These are phyloP conservation scores for Fusarium sp. DNA, from an alignment of 2,329 filamentous ascomycete species.

Conservation along the genomic window DNA sequence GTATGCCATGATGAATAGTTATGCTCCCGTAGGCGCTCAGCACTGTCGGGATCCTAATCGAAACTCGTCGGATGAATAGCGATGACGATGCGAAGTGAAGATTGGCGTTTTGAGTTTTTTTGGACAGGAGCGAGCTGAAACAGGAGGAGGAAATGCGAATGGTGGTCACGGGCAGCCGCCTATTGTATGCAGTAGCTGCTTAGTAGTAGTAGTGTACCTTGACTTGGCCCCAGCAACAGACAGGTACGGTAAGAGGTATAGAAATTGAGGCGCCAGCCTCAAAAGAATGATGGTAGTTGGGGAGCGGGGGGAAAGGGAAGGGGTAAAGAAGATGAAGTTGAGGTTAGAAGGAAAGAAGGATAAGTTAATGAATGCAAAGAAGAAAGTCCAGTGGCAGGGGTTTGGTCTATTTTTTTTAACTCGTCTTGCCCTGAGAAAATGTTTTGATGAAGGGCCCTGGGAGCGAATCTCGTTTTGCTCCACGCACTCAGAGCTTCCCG, in stretches of 20 bases:
- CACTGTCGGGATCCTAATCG: constrained; percentile 35
- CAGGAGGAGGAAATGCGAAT: constrained; percentile 46
- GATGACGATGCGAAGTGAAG: constrained; percentile 29
- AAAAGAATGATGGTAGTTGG: constrained; percentile 49
- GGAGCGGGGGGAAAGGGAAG: constrained; percentile 28
- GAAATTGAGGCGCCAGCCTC: constrained; percentile 52
- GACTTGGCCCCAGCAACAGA: constrained; percentile 44
- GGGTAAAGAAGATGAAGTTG: constrained; percentile 41
- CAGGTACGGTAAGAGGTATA: constrained; percentile 23
- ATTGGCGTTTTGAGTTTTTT: constrained; percentile 40
- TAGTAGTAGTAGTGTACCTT: constrained; percentile 22
- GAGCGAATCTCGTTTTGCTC: constrained; percentile 46
- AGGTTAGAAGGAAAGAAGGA: constrained; percentile 42
- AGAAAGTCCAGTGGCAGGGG: constrained; percentile 40
- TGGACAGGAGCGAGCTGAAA: constrained; percentile 47
- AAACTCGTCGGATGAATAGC: constrained; percentile 29
- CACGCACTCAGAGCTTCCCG: constrained; percentile 40
- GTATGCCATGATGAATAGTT: constrained; percentile 65
- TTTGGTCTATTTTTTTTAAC: constrained; percentile 38
- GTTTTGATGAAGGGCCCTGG: constrained; percentile 48
- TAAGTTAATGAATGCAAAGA: constrained; percentile 41
- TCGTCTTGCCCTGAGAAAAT: constrained; percentile 38
- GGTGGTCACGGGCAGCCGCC: constrained; percentile 46
- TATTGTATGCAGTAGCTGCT: constrained; percentile 19
- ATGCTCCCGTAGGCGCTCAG: constrained; percentile 41